phyloP scores from a whole-genome alignment of 495 filamentous ascomycete species.

The Penicillium psychrofluorescens region DNA sequence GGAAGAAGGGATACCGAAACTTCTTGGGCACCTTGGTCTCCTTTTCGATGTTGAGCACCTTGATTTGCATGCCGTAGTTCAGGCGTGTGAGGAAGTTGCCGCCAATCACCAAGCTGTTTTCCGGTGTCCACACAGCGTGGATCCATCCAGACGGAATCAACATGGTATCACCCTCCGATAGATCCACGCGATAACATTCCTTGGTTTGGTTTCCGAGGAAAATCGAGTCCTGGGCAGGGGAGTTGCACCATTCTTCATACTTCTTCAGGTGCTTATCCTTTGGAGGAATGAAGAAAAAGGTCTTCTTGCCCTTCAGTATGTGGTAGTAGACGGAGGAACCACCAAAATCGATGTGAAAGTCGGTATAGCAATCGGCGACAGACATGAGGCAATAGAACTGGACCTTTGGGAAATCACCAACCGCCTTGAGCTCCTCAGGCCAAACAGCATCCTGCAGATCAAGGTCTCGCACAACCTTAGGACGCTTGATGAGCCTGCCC shows the following conservation, averaged over 20 bases:
- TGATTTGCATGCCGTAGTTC: slow-evolving; percentile 67
- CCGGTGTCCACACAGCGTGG: slow-evolving; percentile 73
- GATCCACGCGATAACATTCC: slow-evolving; percentile 67
- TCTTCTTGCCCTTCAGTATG: slow-evolving; percentile 69
- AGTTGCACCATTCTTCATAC: slow-evolving; percentile 73
- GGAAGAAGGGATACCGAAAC: slow-evolving; percentile 67
- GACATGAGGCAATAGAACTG: slow-evolving; percentile 75
- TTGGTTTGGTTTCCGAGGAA: slow-evolving; percentile 62
- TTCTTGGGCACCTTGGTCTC: slow-evolving; percentile 62
- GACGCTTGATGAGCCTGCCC: slow-evolving; percentile 58
- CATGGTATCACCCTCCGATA: slow-evolving; percentile 69
- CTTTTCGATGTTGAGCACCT: slow-evolving; percentile 64
- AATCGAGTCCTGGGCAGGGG: slow-evolving; percentile 63
- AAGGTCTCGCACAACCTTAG: slow-evolving; percentile 63
- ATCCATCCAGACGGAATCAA: slow-evolving; percentile 77
- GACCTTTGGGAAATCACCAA: slow-evolving; percentile 54
- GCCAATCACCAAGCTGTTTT: slow-evolving; percentile 69
- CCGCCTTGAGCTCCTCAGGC: slow-evolving; percentile 53
- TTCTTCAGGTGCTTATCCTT: slow-evolving; percentile 69
- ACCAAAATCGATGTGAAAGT: slow-evolving; percentile 78
- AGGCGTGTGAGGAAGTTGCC: slow-evolving; percentile 68
- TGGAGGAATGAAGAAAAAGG: slow-evolving; percentile 72
- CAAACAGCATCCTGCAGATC: slow-evolving; percentile 69
- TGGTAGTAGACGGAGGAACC: slow-evolving; percentile 76
- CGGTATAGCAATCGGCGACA: slow-evolving; percentile 70